These are phyloP conservation scores for Drechslera avenae DNA, from an alignment of 2,329 filamentous ascomycete genomes.

Conservation along the genomic window DNA sequence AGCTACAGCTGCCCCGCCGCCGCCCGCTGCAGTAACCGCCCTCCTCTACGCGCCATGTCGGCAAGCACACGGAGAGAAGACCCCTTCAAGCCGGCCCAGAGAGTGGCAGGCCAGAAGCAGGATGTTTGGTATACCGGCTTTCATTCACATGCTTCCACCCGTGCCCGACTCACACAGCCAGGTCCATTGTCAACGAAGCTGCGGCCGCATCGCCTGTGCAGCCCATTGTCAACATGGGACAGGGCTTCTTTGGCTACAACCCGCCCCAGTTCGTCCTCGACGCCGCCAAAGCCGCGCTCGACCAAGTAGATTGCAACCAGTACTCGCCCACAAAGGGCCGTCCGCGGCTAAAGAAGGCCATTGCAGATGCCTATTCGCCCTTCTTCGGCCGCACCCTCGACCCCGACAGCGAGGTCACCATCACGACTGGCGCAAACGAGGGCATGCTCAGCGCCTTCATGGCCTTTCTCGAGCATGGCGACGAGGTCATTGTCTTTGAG, in stretches of 20 bases:
- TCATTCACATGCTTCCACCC: background rate
- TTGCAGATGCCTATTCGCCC: conserved; percentile 89
- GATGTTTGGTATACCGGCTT: conserved; percentile 60
- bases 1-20: too few relatives aligned
- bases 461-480: conserved; percentile 91
- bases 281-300: conserved; percentile 86
- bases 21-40: conserved; percentile 4
- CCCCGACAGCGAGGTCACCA: conserved; percentile 89
- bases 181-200: conserved; percentile 71
- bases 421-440: conserved; percentile 91
- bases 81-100: conserved; percentile 59
- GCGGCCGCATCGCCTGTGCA: conserved; percentile 67
- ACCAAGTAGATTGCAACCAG: conserved; percentile 96
- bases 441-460: conserved; percentile 97
- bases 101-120: conserved; percentile 61
- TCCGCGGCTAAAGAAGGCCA: conserved; percentile 87
- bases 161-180: conserved; percentile 27
- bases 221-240: conserved; percentile 72
- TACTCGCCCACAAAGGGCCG: conserved; percentile 96
- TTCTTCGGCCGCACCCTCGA: conserved; percentile 82
- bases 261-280: conserved; percentile 88
- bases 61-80: conserved; percentile 43
- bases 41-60: conserved; percentile 43
- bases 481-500: conserved; percentile 98
- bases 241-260: conserved; percentile 89